Base-by-base conservation (phyloP, 306 rosid genomes). In the Fragaria vesca region DNA sequence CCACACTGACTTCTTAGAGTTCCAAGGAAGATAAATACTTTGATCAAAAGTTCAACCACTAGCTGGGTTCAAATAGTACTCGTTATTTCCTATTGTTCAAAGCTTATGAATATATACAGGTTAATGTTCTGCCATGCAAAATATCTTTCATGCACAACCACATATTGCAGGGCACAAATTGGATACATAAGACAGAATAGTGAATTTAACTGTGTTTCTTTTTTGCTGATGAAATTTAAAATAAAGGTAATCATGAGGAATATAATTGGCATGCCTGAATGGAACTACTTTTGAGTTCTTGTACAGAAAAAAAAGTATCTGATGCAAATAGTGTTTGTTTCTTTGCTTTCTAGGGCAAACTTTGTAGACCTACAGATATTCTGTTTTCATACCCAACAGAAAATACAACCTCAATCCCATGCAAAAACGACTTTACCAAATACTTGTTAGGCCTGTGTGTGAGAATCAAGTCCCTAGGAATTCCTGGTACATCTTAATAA, bases 291-390 rank as follows among this genome's bases (percentile, higher is more conserved):
- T 74, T 43, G 28, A 9, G 58, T 45, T 60, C 12, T 42, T 75
- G 60, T 45, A 75, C 78, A 75, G n/a, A 3, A 11, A 43, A 43
- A 75, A 75, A 75, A 30, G 60, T 17, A 36, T 74, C 7, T 17
- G 60, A 46, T 75, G 46, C 26, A 62, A 62, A 62, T 20, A 62
- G 78, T 62, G 78, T 74, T 34, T 40, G 66, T 16, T 61, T 75
- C 78, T 75, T 45, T 75, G 50, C 55, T 1, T 28, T 32, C 8
- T 60, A 61, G 57, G 78, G 20, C 26, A 21, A 45, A 71, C 71
- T 61, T 75, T 75, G 4, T 30, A 45, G 58, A 60, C 55, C 78
- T 50, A 54, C 0, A 55, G 51, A 9, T 12, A 21, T 60, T 74
- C 57, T 43, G 47, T 43, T 28, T 28, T 17, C 57, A 43, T 32